Evolutionary conservation across 331 rosid genomes (phyloP).

Genomic region (Arachis monticola): DNA sequence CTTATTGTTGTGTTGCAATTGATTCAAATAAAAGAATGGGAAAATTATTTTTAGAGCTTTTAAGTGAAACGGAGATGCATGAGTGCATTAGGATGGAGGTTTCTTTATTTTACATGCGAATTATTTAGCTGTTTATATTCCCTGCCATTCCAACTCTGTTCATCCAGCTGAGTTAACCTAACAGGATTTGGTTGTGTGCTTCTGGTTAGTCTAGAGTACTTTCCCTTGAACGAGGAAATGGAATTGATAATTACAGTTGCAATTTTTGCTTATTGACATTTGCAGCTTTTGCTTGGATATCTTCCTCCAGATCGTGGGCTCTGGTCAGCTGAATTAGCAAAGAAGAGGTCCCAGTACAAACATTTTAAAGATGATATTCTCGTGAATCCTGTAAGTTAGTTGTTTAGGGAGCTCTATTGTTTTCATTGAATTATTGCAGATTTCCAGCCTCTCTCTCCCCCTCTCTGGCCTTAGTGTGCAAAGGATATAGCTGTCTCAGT

Average conservation of each 20-base stretch:
- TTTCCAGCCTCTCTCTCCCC: not conserved
- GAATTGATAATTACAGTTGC: conserved; percentile 21
- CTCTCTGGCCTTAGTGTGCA: not conserved
- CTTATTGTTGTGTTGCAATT: not conserved
- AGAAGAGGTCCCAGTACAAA: conserved; percentile 90
- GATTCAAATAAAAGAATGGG: not conserved
- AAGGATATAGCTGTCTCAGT: not conserved
- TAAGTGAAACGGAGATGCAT: not conserved
- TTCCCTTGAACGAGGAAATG: conserved; percentile 26
- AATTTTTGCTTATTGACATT: conserved; percentile 38
- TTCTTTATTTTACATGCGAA: not conserved
- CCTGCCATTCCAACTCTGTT: not conserved
- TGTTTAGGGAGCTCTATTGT: not conserved
- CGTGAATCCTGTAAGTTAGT: conserved; percentile 93
- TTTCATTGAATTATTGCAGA: conserved; percentile 7
- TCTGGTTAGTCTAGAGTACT: conserved; percentile 10
- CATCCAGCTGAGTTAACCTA: not conserved
- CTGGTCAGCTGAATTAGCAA: conserved; percentile 85
- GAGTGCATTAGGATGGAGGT: not conserved
- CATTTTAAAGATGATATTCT: conserved; percentile 89
- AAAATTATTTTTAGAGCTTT: conserved; percentile 1
- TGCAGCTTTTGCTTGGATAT: conserved; percentile 90
- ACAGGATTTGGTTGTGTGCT: conserved; percentile 29
- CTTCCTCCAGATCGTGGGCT: conserved; percentile 82
- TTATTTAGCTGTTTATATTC: not conserved